Conservation (phyloP, 139 green algal species). For the Tetraselmis striata region DNA sequence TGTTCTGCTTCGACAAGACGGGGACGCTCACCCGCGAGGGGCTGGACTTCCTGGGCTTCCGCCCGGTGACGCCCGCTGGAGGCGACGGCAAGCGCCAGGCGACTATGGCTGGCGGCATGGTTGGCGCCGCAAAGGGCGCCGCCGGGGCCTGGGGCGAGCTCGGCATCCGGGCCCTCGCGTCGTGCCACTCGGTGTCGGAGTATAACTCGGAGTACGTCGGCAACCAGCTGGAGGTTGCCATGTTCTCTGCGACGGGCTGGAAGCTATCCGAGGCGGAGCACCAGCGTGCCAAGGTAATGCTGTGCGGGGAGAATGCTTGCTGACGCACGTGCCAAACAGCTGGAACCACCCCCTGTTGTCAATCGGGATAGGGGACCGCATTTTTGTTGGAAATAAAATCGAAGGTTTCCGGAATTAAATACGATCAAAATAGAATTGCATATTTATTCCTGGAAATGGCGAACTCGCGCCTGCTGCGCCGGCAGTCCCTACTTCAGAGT, state of each 20-base stretch:
- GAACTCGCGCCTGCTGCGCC: too few species aligned
- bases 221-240: conserved; percentile 14
- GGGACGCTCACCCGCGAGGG: conserved; percentile 14
- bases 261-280: background rate
- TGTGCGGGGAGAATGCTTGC: too few species aligned
- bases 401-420: too few species aligned
- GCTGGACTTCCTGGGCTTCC: conserved; percentile 18
- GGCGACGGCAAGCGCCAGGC: background rate
- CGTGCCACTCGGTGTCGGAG: conserved; percentile 8
- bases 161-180: conserved; percentile 5
- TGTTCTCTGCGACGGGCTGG: conserved; percentile 16
- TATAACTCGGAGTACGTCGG: background rate
- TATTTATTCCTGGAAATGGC: too few species aligned
- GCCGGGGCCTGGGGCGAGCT: background rate
- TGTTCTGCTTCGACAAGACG: conserved; percentile 18
- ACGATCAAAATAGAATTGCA: too few species aligned
- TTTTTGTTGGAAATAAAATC: too few species aligned
- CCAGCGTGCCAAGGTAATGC: background rate
- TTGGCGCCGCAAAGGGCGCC: background rate
- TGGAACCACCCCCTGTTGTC: too few species aligned
- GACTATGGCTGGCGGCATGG: conserved; percentile 1
- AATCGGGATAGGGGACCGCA: too few species aligned
- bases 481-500: too few species aligned
- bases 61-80: background rate
- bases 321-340: too few species aligned